These are phyloP conservation scores for Gossypium longicalyx DNA, from an alignment of 345 rosid species.

Conservation along the genomic window DNA sequence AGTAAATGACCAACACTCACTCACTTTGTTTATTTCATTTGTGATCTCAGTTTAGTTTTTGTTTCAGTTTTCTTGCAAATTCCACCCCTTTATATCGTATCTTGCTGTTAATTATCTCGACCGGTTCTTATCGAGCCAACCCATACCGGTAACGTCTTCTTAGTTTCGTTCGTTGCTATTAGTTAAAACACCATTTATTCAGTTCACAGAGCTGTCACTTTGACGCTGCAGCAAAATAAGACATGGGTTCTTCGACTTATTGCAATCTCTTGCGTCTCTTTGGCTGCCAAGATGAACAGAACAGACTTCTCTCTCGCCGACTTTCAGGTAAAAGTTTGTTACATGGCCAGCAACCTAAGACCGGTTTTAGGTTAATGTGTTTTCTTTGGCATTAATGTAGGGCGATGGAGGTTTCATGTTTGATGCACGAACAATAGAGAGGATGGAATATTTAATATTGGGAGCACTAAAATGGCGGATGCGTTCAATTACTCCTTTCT, in stretches of 20 bases:
- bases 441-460: conserved; percentile 71
- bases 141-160: conserved; percentile 7
- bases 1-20: too few species aligned
- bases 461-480: conserved; percentile 84
- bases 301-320: conserved; percentile 36
- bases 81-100: conserved; percentile 49
- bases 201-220: neutral
- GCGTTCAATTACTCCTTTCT: conserved; percentile 83
- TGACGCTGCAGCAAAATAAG: conserved; percentile 38
- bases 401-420: conserved; percentile 45
- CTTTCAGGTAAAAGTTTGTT: conserved; percentile 39
- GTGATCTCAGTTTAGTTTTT: neutral
- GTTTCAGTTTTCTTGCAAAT: conserved; percentile 22
- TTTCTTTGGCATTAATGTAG: conserved; percentile 16
- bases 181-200: neutral
- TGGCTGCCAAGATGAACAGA: conserved; percentile 72
- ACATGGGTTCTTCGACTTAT: conserved; percentile 63
- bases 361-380: too few species aligned
- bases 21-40: neutral
- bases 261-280: conserved; percentile 62
- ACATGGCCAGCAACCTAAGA: too few species aligned
- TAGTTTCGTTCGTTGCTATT: neutral
- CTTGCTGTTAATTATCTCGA: conserved; percentile 82
- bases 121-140: conserved; percentile 64
- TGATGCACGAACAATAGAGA: conserved; percentile 47